phyloP scores from a whole-genome alignment of 345 rosid species.

The Rhizophora apiculata region DNA sequence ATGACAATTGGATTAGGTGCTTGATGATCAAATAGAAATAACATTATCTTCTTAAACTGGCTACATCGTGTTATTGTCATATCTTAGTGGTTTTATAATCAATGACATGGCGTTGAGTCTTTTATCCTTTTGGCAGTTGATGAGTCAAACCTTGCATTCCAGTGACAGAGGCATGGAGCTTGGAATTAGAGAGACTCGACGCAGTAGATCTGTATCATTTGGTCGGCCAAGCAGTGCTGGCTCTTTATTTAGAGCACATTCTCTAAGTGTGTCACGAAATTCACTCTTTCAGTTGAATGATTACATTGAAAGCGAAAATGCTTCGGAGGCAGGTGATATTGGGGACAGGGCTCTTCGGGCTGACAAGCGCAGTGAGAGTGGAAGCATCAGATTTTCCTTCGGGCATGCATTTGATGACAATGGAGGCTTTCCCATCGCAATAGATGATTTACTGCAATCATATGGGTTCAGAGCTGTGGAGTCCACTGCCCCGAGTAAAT shows the following conservation, averaged over 20 bases:
- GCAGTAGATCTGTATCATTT: constrained; percentile 28
- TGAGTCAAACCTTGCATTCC: constrained; percentile 2
- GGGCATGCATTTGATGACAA: constrained; percentile 42
- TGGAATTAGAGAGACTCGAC: constrained; percentile 16
- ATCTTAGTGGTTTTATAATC: constrained; percentile 6
- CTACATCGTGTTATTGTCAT: constrained; percentile 5
- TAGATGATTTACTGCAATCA: constrained; percentile 25
- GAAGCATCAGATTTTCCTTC: constrained; percentile 42
- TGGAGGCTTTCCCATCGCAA: constrained; percentile 23
- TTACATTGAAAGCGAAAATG: constrained; percentile 53
- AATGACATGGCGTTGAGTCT: background rate
- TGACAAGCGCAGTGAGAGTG: constrained; percentile 37
- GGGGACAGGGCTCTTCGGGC: constrained; percentile 76
- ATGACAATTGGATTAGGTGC: no score
- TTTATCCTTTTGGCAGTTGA: background rate
- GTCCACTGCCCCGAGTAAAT: constrained; percentile 25
- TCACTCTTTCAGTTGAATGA: constrained; percentile 33
- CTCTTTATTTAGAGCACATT: constrained; percentile 49
- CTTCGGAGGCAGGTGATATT: constrained; percentile 86
- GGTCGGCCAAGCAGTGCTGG: constrained; percentile 42
- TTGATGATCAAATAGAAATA: background rate
- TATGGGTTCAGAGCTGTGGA: constrained; percentile 23
- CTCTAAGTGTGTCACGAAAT: constrained; percentile 40
- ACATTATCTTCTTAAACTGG: background rate
- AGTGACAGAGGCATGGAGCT: constrained; percentile 44